Evolutionary conservation across 495 filamentous ascomycete genomes (phyloP).

Genomic region (Tricharina praecox): DNA sequence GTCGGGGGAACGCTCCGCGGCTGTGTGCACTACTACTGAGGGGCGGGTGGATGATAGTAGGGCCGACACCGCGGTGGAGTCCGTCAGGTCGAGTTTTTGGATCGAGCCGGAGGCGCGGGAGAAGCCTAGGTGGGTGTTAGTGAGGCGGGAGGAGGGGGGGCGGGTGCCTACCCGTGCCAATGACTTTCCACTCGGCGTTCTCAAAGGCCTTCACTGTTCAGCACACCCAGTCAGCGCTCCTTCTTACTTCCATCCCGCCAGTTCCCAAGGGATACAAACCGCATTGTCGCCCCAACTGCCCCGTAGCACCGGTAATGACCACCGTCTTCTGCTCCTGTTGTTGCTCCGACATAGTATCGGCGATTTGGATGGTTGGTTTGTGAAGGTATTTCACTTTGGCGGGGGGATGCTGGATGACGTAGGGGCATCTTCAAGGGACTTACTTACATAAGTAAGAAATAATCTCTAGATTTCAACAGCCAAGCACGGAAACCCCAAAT

Average conservation of each 20-base stretch:
- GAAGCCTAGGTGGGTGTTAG: too few relatives aligned
- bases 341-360: too few relatives aligned
- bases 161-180: constrained; percentile 57
- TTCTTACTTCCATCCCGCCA: too few relatives aligned
- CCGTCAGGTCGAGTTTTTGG: too few relatives aligned
- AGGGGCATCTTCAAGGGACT: too few relatives aligned
- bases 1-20: constrained; percentile 83
- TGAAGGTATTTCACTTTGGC: background rate
- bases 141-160: background rate
- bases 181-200: constrained; percentile 48
- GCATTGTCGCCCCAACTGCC: constrained; percentile 59
- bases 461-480: too few relatives aligned
- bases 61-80: too few relatives aligned
- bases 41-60: too few relatives aligned
- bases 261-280: background rate
- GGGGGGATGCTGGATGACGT: background rate
- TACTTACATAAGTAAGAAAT: too few relatives aligned
- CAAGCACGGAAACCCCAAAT: too few relatives aligned
- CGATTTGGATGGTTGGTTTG: too few relatives aligned
- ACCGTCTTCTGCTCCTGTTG: constrained; percentile 44
- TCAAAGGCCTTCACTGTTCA: constrained; percentile 54
- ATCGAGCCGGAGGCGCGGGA: too few relatives aligned
- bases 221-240: background rate
- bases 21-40: constrained; percentile 80
- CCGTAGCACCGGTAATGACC: constrained; percentile 72